Base-by-base conservation (phyloP, 768 basidiomycete species). In the Mycena vulgaris region DNA sequence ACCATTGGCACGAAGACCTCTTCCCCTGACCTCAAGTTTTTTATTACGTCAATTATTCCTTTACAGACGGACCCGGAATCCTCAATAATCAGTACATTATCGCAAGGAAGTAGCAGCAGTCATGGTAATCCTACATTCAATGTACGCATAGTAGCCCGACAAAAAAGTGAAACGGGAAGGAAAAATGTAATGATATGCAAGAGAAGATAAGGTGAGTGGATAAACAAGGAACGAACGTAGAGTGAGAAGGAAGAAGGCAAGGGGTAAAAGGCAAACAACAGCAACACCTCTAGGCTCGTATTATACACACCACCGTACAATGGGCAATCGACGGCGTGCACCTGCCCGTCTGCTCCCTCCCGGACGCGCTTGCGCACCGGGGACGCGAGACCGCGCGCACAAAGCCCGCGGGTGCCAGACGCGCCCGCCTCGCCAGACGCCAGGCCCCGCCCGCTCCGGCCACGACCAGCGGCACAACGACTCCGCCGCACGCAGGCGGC, bases 141-240 rank as follows among this genome's bases (percentile, higher is more conserved):
- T 71, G 70, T 67, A 70, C 52, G 63, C 62, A 63, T 72, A 71
- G 66, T 64, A 73, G 63, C 70, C 68, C 71, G 59, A 40, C 42
- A 72, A 60, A 66, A 62, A 49, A 37, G 23, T n/a, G 33, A 57
- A 28, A 40, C 2, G 27, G 33, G 49, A 55, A 61, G 31, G 48
- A 49, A 70, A 16, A 31, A 52, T 67, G 66, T 66, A 60, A 60
- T 45, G 52, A 55, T 52, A 71, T 72, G 72, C 70, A 79, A 73
- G 70, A 75, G 73, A 72, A 75, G 72, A 75, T 72, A 72, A 78
- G 75, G 74, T 75, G 64, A 61, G 58, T 68, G 71, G 63, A 64
- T 67, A 76, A 72, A 63, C 60, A 70, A 48, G 48, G 60, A 58
- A 66, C 35, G 71, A 68, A 75, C 56, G 66, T 63, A 64, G 74